phyloP scores from a whole-genome alignment of 805 yeast species.

The Starmera dryadoides region DNA sequence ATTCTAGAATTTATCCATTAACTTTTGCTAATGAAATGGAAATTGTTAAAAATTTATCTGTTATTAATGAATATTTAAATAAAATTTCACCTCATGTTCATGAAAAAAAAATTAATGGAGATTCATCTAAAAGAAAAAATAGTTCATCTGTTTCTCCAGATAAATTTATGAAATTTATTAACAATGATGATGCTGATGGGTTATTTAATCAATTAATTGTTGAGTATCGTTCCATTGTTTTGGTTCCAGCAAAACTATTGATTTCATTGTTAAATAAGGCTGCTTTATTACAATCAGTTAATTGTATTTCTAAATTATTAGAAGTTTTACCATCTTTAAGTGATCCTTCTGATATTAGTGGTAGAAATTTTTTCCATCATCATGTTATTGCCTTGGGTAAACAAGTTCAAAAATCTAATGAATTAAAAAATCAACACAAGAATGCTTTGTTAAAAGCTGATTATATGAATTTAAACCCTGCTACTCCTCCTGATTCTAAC shows the following conservation, averaged over 20 bases:
- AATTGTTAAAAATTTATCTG: slow-evolving; percentile 43
- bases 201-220: slow-evolving; percentile 38
- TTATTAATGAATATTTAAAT: slow-evolving; percentile 45
- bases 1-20: slow-evolving; percentile 63
- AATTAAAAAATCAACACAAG: slow-evolving; percentile 2
- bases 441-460: slow-evolving; percentile 7
- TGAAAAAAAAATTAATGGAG: slow-evolving; percentile 2
- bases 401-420: slow-evolving; percentile 29
- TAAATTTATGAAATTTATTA: slow-evolving; percentile 19
- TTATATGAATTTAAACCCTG: slow-evolving; percentile 25
- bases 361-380: slow-evolving; percentile 81
- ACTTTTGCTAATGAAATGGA: slow-evolving; percentile 71
- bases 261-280: slow-evolving; percentile 61
- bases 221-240: slow-evolving; percentile 35
- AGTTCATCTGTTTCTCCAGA: slow-evolving; percentile 14
- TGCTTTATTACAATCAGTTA: slow-evolving; percentile 44
- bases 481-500: slow-evolving; percentile 46
- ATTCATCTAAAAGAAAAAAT: slow-evolving; percentile 3
- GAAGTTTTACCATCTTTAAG: slow-evolving; percentile 42
- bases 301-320: slow-evolving; percentile 53
- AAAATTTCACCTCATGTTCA: slow-evolving; percentile 38
- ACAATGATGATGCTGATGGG: slow-evolving; percentile 35
- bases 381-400: slow-evolving; percentile 75
- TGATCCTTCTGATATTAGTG: slow-evolving; percentile 69
- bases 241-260: slow-evolving; percentile 46